Conservation (phyloP, 129 eudicot genomes). For the Artemisia tridentata region DNA sequence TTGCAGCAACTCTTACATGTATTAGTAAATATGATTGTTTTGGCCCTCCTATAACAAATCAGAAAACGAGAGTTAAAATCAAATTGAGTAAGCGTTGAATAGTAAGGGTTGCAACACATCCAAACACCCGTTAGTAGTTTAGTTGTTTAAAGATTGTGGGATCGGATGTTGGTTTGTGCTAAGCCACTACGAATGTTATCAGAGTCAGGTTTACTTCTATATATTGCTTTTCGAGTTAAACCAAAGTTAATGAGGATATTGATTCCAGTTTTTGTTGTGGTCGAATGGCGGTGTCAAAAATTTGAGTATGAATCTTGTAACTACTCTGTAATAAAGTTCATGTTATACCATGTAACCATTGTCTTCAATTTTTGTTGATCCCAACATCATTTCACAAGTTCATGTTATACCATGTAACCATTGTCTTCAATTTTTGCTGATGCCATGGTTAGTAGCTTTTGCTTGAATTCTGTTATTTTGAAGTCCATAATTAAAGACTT, state of each 20-base stretch:
- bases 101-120: not conserved
- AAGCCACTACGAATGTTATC: no score
- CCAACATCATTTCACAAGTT: no score
- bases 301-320: no score
- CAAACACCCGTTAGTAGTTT: not conserved
- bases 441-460: not conserved
- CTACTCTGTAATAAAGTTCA: no score
- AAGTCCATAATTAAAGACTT: not conserved
- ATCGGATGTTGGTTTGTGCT: no score
- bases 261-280: no score
- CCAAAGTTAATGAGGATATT: no score
- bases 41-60: not conserved
- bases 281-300: no score
- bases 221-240: no score
- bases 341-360: not conserved
- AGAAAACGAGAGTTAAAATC: not conserved
- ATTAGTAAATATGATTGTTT: not conserved
- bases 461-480: not conserved
- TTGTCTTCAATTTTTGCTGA: not conserved
- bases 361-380: conserved; percentile 9
- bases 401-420: not conserved
- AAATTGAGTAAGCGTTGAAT: not conserved
- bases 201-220: no score
- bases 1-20: not conserved
- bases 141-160: no score